phyloP scores from a whole-genome alignment of 2,329 filamentous ascomycete genomes.

The Arthroderma uncinatum region DNA sequence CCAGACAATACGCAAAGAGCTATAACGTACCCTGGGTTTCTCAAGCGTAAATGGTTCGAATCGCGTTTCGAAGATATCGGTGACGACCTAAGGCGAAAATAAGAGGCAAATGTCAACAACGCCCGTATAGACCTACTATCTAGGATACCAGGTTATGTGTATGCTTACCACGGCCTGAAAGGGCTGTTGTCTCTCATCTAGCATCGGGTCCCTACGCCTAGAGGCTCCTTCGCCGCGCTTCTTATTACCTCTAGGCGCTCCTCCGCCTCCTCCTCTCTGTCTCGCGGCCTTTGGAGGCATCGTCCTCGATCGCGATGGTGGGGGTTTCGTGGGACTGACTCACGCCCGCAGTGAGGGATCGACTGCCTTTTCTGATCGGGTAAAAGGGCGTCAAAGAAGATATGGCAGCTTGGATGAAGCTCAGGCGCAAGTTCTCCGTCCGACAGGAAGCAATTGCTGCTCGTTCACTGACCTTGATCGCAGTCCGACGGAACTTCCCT shows the following conservation, averaged over 20 bases:
- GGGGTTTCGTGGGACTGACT: neutral
- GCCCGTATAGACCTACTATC: neutral
- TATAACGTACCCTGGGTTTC: slow-evolving; percentile 61
- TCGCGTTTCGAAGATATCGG: slow-evolving; percentile 87
- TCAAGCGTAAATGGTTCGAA: slow-evolving; percentile 85
- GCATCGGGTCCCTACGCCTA: slow-evolving; percentile 25
- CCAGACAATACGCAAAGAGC: neutral
- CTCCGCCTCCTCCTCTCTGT: neutral
- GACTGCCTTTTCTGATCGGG: neutral
- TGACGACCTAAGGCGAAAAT: slow-evolving; percentile 53
- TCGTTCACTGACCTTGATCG: neutral
- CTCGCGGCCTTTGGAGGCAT: neutral
- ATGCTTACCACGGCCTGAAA: slow-evolving; percentile 51
- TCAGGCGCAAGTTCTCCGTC: too few species aligned
- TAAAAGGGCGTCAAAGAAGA: neutral
- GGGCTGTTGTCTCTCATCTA: slow-evolving; percentile 49
- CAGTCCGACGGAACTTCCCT: neutral
- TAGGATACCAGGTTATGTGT: neutral
- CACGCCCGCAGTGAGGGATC: neutral
- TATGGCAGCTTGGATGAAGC: neutral
- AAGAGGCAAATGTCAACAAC: neutral
- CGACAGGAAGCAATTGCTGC: neutral
- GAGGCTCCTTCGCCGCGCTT: slow-evolving; percentile 5
- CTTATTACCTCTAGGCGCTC: neutral
- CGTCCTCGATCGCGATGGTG: neutral